Base-by-base conservation (phyloP, 2,329 filamentous ascomycete genomes). In the Phialocephala subalpina region DNA sequence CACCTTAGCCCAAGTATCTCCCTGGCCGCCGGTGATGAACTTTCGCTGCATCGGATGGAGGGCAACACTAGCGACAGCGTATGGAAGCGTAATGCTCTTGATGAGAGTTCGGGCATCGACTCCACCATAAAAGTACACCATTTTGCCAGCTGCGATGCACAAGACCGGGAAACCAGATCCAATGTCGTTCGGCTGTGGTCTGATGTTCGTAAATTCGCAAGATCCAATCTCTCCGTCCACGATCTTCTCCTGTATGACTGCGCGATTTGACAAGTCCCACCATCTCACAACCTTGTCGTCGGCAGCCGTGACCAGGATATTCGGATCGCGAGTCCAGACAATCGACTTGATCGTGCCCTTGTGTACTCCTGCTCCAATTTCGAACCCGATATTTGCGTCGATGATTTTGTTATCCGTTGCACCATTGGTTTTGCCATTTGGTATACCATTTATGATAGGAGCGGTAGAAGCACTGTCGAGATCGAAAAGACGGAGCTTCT, bases 1-100 rank as follows among this genome's bases (percentile, higher is more conserved):
- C 6, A 98, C 92, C 67, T 93, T 90, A n/a, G 96, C 95, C 95
- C 95, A 99, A 0, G 96, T 98, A 75, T 97, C 95, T 45, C 90
- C 92, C 69, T 92, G 92, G 77, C 94, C 93, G 67, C 96, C 96
- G 20, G 97, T 97, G 12, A 98, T 92, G 74, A 97, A 89, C 73
- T 92, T 93, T 67, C 91, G 87, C 64, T 92, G 89, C 69, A 90
- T 90, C 64, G 92, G 87, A 75, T 98, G 95, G 3, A 99, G 83
- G 0, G 92, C 93, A 7, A 97, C 96, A 74, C 93, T 97, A 2
- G 94, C 94, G 68, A 97, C 91, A 18, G 97, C 94, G 73, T 97
- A 94, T 3, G 88, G 84, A 55, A 97, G 89, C 66, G 90, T 87
- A 67, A 94, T 87, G 60, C 90, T 89, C 82, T 97, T 98, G 74